Evolutionary conservation across 805 yeast species (phyloP).

Genomic region (Ogataea populi-albae): DNA sequence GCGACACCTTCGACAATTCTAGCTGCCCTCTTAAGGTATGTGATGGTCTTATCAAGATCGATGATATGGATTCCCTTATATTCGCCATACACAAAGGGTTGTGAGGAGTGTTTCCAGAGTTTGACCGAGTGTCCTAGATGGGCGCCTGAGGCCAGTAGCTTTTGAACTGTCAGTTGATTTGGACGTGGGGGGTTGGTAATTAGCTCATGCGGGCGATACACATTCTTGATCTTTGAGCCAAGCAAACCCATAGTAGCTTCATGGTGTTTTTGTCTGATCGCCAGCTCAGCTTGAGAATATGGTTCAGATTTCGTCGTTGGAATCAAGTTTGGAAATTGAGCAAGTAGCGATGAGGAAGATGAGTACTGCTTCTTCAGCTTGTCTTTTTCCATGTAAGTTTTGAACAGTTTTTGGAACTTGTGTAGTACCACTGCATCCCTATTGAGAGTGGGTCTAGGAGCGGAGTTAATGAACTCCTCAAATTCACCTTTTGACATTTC

Average conservation of each 20-base stretch:
- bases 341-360: constrained; percentile 25
- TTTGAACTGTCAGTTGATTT: constrained; percentile 60
- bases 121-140: constrained; percentile 91
- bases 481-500: constrained; percentile 25
- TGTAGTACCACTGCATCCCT: constrained; percentile 28
- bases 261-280: constrained; percentile 68
- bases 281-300: constrained; percentile 75
- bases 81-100: constrained; percentile 82
- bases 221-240: constrained; percentile 63
- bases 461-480: constrained; percentile 23
- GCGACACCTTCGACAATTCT: constrained; percentile 81
- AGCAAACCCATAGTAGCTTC: constrained; percentile 49
- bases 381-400: constrained; percentile 26
- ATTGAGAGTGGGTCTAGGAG: constrained; percentile 28
- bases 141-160: constrained; percentile 85
- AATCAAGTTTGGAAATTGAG: constrained; percentile 58
- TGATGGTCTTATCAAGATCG: constrained; percentile 80
- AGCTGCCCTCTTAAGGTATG: constrained; percentile 76
- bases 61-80: constrained; percentile 90
- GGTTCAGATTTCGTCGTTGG: constrained; percentile 61
- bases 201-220: constrained; percentile 69
- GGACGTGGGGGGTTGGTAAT: constrained; percentile 56
- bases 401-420: constrained; percentile 27
- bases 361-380: constrained; percentile 20
- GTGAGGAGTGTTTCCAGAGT: constrained; percentile 75